These are phyloP conservation scores for Infundibulicybe gibba DNA, from an alignment of 768 basidiomycete species.

Conservation along the genomic window DNA sequence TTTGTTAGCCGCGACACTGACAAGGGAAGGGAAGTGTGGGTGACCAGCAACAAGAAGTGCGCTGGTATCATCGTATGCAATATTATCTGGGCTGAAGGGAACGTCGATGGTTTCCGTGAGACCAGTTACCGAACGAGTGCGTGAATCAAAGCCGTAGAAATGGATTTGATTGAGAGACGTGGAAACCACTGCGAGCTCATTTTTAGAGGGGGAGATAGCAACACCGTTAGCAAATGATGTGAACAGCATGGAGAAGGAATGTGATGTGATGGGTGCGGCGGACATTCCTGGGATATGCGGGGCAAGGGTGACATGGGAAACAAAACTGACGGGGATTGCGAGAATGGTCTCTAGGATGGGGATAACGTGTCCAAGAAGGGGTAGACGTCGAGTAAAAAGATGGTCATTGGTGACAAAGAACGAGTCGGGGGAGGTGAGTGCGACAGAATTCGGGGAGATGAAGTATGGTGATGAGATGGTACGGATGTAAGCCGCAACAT, in stretches of 20 bases:
- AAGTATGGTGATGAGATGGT: slow-evolving; percentile 59
- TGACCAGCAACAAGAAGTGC: slow-evolving; percentile 61
- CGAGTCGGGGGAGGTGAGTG: slow-evolving; percentile 59
- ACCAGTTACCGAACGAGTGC: slow-evolving; percentile 38
- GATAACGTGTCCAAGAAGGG: slow-evolving; percentile 44
- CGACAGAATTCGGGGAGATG: slow-evolving; percentile 63
- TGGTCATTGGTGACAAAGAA: slow-evolving; percentile 80
- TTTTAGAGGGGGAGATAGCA: slow-evolving; percentile 47
- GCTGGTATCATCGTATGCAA: slow-evolving; percentile 46
- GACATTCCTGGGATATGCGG: slow-evolving; percentile 13
- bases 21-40: slow-evolving; percentile 55
- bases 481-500: slow-evolving; percentile 49
- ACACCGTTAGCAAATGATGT: slow-evolving; percentile 71
- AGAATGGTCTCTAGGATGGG: slow-evolving; percentile 55
- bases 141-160: slow-evolving; percentile 47
- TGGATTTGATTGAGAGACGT: slow-evolving; percentile 43
- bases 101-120: slow-evolving; percentile 34
- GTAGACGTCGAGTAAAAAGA: slow-evolving; percentile 58
- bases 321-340: slow-evolving; percentile 55
- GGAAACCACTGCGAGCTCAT: slow-evolving; percentile 54
- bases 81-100: slow-evolving; percentile 64
- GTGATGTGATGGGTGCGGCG: slow-evolving; percentile 21
- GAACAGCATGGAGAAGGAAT: slow-evolving; percentile 39
- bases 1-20: slow-evolving; percentile 39
- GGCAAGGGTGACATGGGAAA: slow-evolving; percentile 49